Percentiles rank a stretch among this genome's conserved stretches.
Conservation (phyloP, 108 stramenopile genomes). For the Nannochloropsis gaditana region DNA sequence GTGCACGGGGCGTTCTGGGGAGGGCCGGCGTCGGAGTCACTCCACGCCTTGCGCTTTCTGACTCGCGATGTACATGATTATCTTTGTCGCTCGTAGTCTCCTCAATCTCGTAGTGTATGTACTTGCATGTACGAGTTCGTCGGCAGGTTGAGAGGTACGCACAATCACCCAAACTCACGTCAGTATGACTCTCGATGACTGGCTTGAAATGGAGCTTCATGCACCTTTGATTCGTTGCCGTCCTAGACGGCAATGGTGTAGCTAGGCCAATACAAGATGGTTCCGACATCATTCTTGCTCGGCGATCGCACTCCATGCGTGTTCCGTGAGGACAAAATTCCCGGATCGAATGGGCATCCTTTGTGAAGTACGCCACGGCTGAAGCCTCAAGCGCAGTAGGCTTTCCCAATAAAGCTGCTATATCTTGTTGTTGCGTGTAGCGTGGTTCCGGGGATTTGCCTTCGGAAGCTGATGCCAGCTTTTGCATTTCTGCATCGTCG, state of each 20-base stretch:
- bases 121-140: neutral
- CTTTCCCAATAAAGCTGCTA: neutral
- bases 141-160: conserved; percentile 13
- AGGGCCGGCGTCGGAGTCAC: neutral
- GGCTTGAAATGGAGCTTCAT: neutral
- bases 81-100: neutral
- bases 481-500: too few relatives aligned
- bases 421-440: neutral
- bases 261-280: too few relatives aligned
- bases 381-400: neutral
- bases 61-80: neutral
- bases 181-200: conserved; percentile 19
- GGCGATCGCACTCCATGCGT: neutral
- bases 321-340: conserved; percentile 7
- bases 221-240: neutral
- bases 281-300: neutral
- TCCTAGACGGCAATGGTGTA: neutral
- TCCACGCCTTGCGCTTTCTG: neutral
- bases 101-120: conserved; percentile 22
- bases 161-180: conserved; percentile 5
- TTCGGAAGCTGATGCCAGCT: too few relatives aligned
- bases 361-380: conserved; percentile 16
- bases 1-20: neutral
- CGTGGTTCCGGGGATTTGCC: too few relatives aligned
- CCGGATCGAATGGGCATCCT: conserved; percentile 15